Conservation (phyloP, 2,329 filamentous ascomycete genomes). For the Aotearoamyces nothofagi region DNA sequence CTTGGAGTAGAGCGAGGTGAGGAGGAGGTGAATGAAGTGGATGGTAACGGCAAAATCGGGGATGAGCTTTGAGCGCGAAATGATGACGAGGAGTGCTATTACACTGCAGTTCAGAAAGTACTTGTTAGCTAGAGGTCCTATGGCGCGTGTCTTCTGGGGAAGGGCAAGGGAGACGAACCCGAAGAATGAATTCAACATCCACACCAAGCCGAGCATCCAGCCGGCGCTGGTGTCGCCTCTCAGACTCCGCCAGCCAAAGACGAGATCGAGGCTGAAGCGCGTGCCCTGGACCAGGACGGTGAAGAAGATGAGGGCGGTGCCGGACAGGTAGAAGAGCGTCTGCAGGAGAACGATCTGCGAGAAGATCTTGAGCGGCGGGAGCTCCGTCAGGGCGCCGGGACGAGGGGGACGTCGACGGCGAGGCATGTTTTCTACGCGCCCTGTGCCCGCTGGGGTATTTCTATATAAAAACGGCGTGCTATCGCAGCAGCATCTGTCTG, state of each 20-base stretch:
- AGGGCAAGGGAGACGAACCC: conserved; percentile 31
- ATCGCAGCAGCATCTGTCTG: background rate
- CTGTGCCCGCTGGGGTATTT: no score
- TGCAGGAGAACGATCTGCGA: conserved; percentile 52
- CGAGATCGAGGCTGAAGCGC: conserved; percentile 37
- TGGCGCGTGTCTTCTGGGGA: conserved; percentile 1
- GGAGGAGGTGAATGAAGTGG: conserved; percentile 65
- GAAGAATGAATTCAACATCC: conserved; percentile 49
- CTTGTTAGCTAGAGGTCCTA: background rate
- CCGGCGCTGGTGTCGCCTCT: conserved; percentile 54
- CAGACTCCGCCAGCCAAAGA: conserved; percentile 48
- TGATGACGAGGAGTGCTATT: conserved; percentile 66
- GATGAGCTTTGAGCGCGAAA: conserved; percentile 83
- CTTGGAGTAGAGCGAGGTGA: conserved; percentile 66
- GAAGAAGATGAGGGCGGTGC: conserved; percentile 48
- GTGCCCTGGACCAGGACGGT: conserved; percentile 50
- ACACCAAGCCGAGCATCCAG: conserved; percentile 53
- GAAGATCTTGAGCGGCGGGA: conserved; percentile 51
- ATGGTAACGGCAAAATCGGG: conserved; percentile 89
- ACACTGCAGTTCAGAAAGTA: conserved; percentile 51
- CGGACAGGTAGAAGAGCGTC: conserved; percentile 45
- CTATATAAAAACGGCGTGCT: no score
- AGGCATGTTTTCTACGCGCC: conserved; percentile 12
- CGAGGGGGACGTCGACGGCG: conserved; percentile 44
- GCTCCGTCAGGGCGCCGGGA: conserved; percentile 49